Evolutionary conservation across 768 basidiomycete species (phyloP), one percentile per base, ranked within the genome.

Genomic region (Pleurotus pulmonarius): DNA sequence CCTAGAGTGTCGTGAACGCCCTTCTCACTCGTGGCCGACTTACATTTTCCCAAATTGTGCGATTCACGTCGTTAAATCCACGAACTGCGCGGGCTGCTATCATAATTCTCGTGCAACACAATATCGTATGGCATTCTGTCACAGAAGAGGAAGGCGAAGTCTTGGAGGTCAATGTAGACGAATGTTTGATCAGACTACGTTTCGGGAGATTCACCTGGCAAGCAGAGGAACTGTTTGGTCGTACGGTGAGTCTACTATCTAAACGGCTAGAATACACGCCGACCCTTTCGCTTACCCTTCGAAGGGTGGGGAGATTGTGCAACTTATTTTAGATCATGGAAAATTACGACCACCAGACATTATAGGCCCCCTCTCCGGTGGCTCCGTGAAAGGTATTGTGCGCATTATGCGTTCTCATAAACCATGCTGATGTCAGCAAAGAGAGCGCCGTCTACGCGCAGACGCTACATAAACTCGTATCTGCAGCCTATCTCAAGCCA

Each of bases 91-190:
- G 88, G 53, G 85, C 86, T 24, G 79, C 84, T 16, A 73, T 95
- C 16, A 74, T 97, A 45, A 81, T 88, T 45, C 81, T 98, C 53
- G 79, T 95, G 15, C 95, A 98, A 67, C 95, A 98, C 67, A 94
- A 97, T 70, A 70, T 97, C 44, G 76, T 95, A 44, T 94, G 93
- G 90, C 91, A 94, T 65, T 82, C 87, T 7, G 80, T 80, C 39
- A 79, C 79, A 4, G 85, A 86, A 7, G 83, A 85, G n/a, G 87
- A 85, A 41, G 83, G 82, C 4, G 89, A 88, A 60, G 80, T 90
- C 56, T 77, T 90, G 47, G 94, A 97, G 67, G 75, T 96, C 60
- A 93, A 94, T 64, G 73, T 84, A 12, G 83, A 88, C 54, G 92
- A 94, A 65, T 94, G 94, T 67, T 75, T 97, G 37, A 75, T 85